phyloP scores from a whole-genome alignment of 345 rosid genomes.

The Euphorbia pulcherrima region DNA sequence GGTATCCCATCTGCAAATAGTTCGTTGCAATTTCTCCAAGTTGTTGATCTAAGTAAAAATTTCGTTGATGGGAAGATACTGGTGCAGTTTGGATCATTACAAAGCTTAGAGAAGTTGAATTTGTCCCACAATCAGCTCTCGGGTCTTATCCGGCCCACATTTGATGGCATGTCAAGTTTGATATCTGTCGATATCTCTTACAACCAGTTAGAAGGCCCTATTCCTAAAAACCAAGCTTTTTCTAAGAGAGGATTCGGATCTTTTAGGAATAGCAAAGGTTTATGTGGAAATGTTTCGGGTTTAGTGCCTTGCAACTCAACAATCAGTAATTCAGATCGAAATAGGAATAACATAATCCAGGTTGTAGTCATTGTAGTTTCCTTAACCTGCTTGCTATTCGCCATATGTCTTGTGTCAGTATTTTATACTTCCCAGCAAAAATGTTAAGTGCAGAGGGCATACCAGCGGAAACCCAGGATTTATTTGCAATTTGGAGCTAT shows the following conservation, averaged over 20 bases:
- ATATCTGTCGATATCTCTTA: background rate
- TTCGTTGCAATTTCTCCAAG: background rate
- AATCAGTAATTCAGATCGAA: background rate
- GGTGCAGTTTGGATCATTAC: background rate
- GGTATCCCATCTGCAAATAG: background rate
- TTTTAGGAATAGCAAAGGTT: background rate
- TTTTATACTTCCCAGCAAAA: background rate
- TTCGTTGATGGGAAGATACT: background rate
- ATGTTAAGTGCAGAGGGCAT: background rate
- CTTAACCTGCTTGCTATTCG: background rate
- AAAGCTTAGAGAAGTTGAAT: background rate
- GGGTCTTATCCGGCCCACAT: constrained; percentile 7
- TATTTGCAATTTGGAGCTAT: background rate
- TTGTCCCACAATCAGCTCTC: constrained; percentile 6
- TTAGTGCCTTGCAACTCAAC: background rate
- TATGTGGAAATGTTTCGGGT: background rate
- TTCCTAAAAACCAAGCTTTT: background rate
- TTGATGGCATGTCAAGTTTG: constrained; percentile 4
- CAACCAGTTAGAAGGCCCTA: background rate
- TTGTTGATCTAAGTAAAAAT: background rate
- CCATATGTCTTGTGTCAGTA: background rate
- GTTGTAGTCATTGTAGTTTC: background rate
- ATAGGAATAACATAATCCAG: background rate
- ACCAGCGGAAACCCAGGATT: background rate
- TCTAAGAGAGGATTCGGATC: background rate